Percentiles rank a stretch among this genome's conserved stretches.
These are phyloP conservation scores for Fermentozyma sake DNA, from an alignment of 1,139 yeast species.

Conservation along the genomic window DNA sequence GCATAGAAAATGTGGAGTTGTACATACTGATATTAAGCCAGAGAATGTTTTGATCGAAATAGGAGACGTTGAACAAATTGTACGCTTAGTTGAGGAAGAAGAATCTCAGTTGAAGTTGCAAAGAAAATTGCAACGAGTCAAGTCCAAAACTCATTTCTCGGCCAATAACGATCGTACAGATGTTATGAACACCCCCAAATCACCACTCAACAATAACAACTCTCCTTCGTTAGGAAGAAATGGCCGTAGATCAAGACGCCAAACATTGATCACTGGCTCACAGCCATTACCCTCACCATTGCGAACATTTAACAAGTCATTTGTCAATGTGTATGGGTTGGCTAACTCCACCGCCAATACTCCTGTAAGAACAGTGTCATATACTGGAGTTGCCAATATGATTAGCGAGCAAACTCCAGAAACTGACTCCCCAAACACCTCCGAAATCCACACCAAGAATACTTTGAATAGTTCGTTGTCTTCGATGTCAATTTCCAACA, in stretches of 20 bases:
- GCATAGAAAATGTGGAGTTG: slow-evolving; percentile 38
- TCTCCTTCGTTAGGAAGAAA: slow-evolving; percentile 42
- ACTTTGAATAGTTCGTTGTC: slow-evolving; percentile 38
- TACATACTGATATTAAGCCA: slow-evolving; percentile 44
- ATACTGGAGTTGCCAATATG: slow-evolving; percentile 7
- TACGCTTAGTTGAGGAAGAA: slow-evolving; percentile 30
- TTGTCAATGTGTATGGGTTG: slow-evolving; percentile 34
- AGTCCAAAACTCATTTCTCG: slow-evolving; percentile 3
- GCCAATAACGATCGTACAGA: neutral
- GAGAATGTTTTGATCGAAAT: slow-evolving; percentile 41
- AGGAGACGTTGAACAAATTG: slow-evolving; percentile 33
- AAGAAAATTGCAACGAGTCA: slow-evolving; percentile 10
- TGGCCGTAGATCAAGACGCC: slow-evolving; percentile 62
- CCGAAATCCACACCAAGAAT: slow-evolving; percentile 10
- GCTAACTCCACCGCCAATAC: slow-evolving; percentile 41
- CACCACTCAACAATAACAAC: slow-evolving; percentile 1
- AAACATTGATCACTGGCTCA: slow-evolving; percentile 78
- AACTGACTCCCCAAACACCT: neutral
- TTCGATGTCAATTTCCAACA: slow-evolving; percentile 38
- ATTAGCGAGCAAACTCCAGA: slow-evolving; percentile 4
- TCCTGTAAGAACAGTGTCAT: slow-evolving; percentile 27
- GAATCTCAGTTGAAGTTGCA: slow-evolving; percentile 12
- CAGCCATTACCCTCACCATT: slow-evolving; percentile 83
- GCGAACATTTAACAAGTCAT: slow-evolving; percentile 21
- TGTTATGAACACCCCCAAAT: neutral